Percentiles rank a stretch among this genome's conserved stretches.
Conservation (phyloP, 1,284 basidiomycete species). For the Peniophora sp. region DNA sequence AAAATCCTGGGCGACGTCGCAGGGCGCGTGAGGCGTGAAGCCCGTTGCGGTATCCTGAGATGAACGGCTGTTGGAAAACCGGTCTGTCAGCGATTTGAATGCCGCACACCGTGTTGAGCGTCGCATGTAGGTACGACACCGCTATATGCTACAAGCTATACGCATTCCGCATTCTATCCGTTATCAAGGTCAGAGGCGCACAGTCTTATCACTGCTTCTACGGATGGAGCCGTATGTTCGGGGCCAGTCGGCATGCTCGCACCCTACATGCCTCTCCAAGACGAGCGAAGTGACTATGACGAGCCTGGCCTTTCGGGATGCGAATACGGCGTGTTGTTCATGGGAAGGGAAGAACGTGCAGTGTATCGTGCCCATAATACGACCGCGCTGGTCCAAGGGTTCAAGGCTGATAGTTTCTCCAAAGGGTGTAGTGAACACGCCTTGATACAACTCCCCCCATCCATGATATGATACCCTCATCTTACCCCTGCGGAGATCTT, state of each 20-base stretch:
- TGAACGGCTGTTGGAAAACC: slow-evolving; percentile 81
- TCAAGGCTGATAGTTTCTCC: slow-evolving; percentile 95
- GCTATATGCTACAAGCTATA: slow-evolving; percentile 90
- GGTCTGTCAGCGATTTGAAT: slow-evolving; percentile 93
- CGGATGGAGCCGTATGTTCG: slow-evolving; percentile 93
- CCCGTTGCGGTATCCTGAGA: slow-evolving; percentile 85
- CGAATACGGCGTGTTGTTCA: slow-evolving; percentile 95
- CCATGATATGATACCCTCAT: too few relatives aligned
- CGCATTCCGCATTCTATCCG: slow-evolving; percentile 96
- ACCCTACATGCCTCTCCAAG: slow-evolving; percentile 85
- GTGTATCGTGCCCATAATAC: slow-evolving; percentile 94
- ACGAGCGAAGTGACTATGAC: slow-evolving; percentile 95
- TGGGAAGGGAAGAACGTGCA: slow-evolving; percentile 96
- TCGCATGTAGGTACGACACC: slow-evolving; percentile 96
- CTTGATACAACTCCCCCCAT: too few relatives aligned
- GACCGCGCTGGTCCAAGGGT: slow-evolving; percentile 93
- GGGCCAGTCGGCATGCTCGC: slow-evolving; percentile 99
- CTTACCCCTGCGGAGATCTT: too few relatives aligned
- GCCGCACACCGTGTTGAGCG: slow-evolving; percentile 94
- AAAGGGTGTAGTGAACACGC: too few relatives aligned
- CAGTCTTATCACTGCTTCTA: slow-evolving; percentile 91
- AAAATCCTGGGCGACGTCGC: slow-evolving; percentile 45
- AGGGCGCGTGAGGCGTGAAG: slow-evolving; percentile 74
- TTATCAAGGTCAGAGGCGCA: slow-evolving; percentile 97
- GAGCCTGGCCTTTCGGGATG: slow-evolving; percentile 85